Conservation (phyloP, 495 filamentous ascomycete species). For the Aspergillus nidulans region DNA sequence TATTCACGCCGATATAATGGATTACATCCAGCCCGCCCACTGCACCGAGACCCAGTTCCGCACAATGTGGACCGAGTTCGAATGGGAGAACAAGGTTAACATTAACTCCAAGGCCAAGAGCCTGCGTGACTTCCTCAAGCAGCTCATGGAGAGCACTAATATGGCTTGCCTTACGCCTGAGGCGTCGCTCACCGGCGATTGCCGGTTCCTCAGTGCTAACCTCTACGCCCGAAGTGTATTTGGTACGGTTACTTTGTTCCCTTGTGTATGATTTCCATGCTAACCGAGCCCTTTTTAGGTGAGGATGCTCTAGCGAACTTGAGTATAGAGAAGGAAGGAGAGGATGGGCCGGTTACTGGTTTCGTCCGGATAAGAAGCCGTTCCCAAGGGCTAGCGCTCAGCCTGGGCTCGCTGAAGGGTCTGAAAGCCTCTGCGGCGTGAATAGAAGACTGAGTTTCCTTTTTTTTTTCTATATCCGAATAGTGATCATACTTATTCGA, state of each 20-base stretch:
- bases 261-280: conserved; percentile 3
- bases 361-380: conserved; percentile 98
- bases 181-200: conserved; percentile 93
- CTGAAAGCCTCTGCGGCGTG: conserved; percentile 59
- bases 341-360: conserved; percentile 93
- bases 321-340: conserved; percentile 96
- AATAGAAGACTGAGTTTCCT: conserved; percentile 24
- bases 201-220: conserved; percentile 96
- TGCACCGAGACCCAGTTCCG: conserved; percentile 99
- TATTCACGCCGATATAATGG: conserved; percentile 99
- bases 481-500: conserved; percentile 20
- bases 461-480: conserved; percentile 18
- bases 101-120: conserved; percentile 96
- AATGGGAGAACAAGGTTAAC: conserved; percentile 99
- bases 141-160: conserved; percentile 95
- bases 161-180: conserved; percentile 98
- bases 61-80: conserved; percentile 99
- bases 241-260: conserved; percentile 57
- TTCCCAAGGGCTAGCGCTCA: conserved; percentile 91
- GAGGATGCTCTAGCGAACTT: conserved; percentile 98
- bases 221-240: conserved; percentile 97
- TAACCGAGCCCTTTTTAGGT: conserved; percentile 51
- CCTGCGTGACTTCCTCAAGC: conserved; percentile 86
- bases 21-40: conserved; percentile 96
- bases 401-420: conserved; percentile 91